A percentile compares a stretch with the other conserved stretches of the same genome.
These are phyloP conservation scores for Ampelocalamus luodianensis DNA, from an alignment of 176 grass and related monocot genomes.

Conservation along the genomic window DNA sequence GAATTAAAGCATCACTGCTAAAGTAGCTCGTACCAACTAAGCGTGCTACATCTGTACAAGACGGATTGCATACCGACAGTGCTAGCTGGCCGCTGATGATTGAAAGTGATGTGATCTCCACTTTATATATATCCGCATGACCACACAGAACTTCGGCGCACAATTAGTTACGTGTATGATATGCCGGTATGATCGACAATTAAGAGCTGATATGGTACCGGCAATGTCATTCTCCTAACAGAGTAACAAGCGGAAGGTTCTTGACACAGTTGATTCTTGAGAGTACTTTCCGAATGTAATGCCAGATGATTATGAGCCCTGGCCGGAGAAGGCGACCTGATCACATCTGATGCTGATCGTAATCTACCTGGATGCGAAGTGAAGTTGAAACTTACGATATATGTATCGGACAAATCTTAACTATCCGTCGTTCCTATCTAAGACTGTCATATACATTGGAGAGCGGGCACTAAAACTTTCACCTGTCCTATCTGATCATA, in stretches of 20 bases:
- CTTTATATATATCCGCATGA: conserved; percentile 14
- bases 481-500: not conserved
- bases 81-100: conserved; percentile 52
- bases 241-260: not conserved
- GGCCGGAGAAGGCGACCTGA: not conserved
- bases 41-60: conserved; percentile 26
- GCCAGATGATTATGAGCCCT: not conserved
- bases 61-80: conserved; percentile 28
- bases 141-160: not conserved
- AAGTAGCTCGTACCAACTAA: conserved; percentile 31
- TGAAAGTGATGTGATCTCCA: conserved; percentile 16
- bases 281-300: not conserved
- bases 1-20: not conserved
- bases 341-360: no score
- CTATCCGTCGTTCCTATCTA: no score
- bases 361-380: not conserved
- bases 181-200: not conserved
- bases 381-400: not conserved
- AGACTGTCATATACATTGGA: not conserved
- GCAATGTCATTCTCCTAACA: not conserved
- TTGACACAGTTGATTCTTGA: not conserved
- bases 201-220: not conserved
- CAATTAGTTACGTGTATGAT: not conserved
- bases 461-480: not conserved
- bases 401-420: not conserved